Percentiles rank a stretch among this genome's conserved stretches.
Conservation (phyloP, 192 early-diverging fungal genomes). For the Phlyctochytrium planicorne region DNA sequence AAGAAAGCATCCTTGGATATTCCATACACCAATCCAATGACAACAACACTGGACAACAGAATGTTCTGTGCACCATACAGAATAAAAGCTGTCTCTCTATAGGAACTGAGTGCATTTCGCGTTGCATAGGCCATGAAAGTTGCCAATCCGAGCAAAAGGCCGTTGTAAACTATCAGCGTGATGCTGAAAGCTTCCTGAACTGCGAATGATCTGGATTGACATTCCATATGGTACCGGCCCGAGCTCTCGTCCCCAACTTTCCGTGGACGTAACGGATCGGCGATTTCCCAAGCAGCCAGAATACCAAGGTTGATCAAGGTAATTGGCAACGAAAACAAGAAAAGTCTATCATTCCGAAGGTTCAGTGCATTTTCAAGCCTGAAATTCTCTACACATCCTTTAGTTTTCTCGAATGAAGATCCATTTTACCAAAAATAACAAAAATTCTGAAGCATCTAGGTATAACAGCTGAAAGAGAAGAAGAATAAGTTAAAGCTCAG, state of each 20-base stretch:
- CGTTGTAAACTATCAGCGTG: slow-evolving; percentile 1
- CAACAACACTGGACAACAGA: background rate
- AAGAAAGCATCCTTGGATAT: background rate
- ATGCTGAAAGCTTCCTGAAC: background rate
- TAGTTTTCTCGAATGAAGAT: background rate
- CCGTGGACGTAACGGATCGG: background rate
- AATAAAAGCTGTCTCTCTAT: background rate
- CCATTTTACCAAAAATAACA: no score
- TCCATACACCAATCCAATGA: background rate
- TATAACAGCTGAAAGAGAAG: no score
- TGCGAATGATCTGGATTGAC: background rate
- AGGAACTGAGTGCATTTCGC: background rate
- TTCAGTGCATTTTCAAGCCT: background rate
- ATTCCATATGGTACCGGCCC: background rate
- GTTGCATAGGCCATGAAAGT: background rate
- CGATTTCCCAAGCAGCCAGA: background rate
- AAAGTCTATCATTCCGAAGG: background rate
- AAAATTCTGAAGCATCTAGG: background rate
- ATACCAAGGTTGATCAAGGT: background rate
- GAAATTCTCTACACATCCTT: background rate
- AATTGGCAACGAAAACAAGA: background rate
- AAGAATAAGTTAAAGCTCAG: no score
- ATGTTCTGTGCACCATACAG: background rate
- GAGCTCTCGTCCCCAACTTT: background rate
- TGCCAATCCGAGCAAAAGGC: background rate